A percentile compares a stretch with the other conserved stretches of the same genome.
phyloP scores from a whole-genome alignment of 352 stramenopile species.

The Peronospora destructor region DNA sequence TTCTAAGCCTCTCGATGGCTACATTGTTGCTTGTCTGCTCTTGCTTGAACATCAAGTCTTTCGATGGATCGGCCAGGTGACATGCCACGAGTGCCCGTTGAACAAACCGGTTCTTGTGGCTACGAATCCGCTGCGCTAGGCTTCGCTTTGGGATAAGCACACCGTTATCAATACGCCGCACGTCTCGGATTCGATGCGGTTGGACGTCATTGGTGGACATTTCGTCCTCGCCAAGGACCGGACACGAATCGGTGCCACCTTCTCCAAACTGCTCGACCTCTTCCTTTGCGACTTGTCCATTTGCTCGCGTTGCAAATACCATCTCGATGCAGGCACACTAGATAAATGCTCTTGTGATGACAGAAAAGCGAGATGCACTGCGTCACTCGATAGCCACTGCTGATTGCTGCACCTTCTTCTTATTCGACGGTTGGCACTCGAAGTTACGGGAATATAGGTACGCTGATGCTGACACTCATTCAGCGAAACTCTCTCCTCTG shows the following conservation, averaged over 20 bases:
- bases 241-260: slow-evolving; percentile 14
- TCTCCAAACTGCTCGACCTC: slow-evolving; percentile 2
- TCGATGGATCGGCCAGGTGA: slow-evolving; percentile 40
- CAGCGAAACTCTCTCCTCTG: background rate
- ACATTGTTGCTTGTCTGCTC: slow-evolving; percentile 34
- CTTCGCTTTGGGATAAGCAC: slow-evolving; percentile 10
- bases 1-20: slow-evolving; percentile 37
- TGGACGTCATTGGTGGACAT: background rate
- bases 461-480: background rate
- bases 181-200: slow-evolving; percentile 16
- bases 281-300: background rate
- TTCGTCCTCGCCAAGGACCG: slow-evolving; percentile 20
- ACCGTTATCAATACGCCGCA: slow-evolving; percentile 26
- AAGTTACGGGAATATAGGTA: background rate
- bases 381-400: background rate
- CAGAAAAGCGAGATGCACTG: too few relatives aligned
- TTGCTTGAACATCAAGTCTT: slow-evolving; percentile 47
- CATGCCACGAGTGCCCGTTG: slow-evolving; percentile 53
- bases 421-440: slow-evolving; percentile 11
- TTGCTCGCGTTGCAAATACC: slow-evolving; percentile 1
- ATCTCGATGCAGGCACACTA: slow-evolving; percentile 1
- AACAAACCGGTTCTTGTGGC: slow-evolving; percentile 59
- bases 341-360: background rate
- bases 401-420: slow-evolving; percentile 16
- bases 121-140: slow-evolving; percentile 27